Conservation (phyloP, 352 stramenopile genomes). For the Phytophthora sp. region DNA sequence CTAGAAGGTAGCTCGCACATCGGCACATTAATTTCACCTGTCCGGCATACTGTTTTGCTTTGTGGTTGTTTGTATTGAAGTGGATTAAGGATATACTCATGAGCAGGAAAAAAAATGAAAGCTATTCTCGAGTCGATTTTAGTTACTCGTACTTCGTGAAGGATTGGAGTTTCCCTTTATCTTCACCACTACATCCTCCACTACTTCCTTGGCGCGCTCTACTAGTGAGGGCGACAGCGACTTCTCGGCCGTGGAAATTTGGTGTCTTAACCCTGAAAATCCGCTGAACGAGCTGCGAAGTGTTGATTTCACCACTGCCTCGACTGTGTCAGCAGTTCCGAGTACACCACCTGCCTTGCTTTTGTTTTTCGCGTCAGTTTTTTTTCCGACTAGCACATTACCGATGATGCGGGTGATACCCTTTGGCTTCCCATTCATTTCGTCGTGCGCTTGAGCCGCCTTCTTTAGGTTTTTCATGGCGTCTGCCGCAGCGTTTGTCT, state of each 20-base stretch:
- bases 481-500: constrained; percentile 6
- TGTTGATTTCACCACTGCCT: constrained; percentile 25
- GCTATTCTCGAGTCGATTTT: not conserved
- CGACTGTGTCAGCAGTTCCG: constrained; percentile 18
- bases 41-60: too few relatives aligned
- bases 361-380: constrained; percentile 6
- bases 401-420: constrained; percentile 28
- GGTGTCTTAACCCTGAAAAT: constrained; percentile 22
- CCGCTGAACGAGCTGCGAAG: constrained; percentile 22
- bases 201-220: constrained; percentile 22
- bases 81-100: too few relatives aligned
- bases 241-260: constrained; percentile 24
- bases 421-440: constrained; percentile 27
- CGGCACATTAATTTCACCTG: too few relatives aligned
- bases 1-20: too few relatives aligned
- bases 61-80: too few relatives aligned
- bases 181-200: constrained; percentile 25
- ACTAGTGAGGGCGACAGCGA: constrained; percentile 16
- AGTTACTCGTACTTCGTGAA: constrained; percentile 13
- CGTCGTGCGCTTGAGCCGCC: constrained; percentile 21
- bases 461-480: constrained; percentile 25
- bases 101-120: too few relatives aligned
- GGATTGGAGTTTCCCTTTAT: constrained; percentile 10
- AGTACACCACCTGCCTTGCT: constrained; percentile 5
- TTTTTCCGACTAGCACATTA: constrained; percentile 18